These are phyloP conservation scores for Colletotrichum sp. DNA, from an alignment of 2,329 filamentous ascomycete species.

Conservation along the genomic window DNA sequence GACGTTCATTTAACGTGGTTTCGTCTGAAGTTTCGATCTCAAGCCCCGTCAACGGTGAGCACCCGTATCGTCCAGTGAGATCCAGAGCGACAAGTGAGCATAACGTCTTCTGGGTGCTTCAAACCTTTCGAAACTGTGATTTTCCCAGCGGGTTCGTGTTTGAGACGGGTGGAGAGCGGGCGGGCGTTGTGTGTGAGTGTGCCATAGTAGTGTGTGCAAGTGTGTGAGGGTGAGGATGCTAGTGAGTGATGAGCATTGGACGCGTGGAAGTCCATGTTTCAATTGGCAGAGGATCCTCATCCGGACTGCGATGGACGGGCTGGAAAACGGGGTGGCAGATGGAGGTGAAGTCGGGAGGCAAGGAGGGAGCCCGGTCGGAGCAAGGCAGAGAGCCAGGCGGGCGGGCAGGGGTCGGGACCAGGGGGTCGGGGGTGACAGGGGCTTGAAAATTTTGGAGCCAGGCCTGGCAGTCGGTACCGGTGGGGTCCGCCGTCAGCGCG, in stretches of 20 bases:
- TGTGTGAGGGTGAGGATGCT: neutral
- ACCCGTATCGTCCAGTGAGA: neutral
- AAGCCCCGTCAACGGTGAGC: neutral
- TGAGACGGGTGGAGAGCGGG: constrained; percentile 15
- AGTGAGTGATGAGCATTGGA: neutral
- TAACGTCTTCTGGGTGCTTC: constrained; percentile 7
- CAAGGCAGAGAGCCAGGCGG: neutral
- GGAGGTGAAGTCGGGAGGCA: constrained; percentile 8
- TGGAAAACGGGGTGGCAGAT: neutral
- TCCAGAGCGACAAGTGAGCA: neutral
- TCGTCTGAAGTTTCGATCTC: constrained; percentile 13
- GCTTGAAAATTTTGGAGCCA: constrained; percentile 8
- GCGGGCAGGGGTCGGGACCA: neutral
- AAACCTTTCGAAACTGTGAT: constrained; percentile 9
- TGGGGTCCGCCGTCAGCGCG: constrained; percentile 2
- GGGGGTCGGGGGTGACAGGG: neutral
- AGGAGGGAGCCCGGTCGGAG: neutral
- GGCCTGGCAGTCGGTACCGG: constrained; percentile 17
- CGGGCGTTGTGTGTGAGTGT: neutral
- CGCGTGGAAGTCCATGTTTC: constrained; percentile 18
- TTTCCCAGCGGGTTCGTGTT: constrained; percentile 12
- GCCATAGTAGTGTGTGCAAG: neutral
- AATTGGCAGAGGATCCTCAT: constrained; percentile 11
- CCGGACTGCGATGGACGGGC: neutral
- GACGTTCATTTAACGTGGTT: constrained; percentile 5